Base-by-base conservation (phyloP, 805 yeast species). In the Ogataea populi-albae region DNA sequence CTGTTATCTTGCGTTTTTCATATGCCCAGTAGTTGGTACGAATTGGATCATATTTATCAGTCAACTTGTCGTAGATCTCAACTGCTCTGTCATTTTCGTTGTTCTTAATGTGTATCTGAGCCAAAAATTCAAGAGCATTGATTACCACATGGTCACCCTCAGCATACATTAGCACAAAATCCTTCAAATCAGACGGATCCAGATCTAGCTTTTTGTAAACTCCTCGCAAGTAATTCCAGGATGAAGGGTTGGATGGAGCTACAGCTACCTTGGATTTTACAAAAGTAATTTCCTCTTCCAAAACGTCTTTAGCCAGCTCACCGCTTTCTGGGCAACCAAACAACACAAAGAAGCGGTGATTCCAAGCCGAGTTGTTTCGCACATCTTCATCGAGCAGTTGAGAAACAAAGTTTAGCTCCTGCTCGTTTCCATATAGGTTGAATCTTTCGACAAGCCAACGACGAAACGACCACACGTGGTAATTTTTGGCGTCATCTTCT, bases 401-500 rank as follows among this genome's bases (percentile, higher is more conserved):
- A 4, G 71, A 66, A 0, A 76, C 70, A 52, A 75, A 82, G 5
- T 51, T 53, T 11, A 79, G 43, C 53, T 87, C 95, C 23, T 60
- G 55, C 0, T 54, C 50, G 17, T 50, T 51, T 26, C 65, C 61
- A 47, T 62, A 79, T 26, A 77, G 64, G 2, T 66, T 55, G 45
- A 81, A 81, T 46, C 66, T 66, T 23, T 69, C 66, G 7, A 83
- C 81, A 16, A 86, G 62, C 97, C 97, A 89, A 49, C 84, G 83
- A 34, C 91, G 65, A 50, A 88, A 86, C 1, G 96, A 76, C 98
- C 98, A 93, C 5, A 89, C 96, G 52, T 93, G 98, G 59, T 93
- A 94, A 64, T 93, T 93, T 55, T 93, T 93, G 4, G 81, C 57
- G 54, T 93, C 98, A 32, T 78, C 82, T 9, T 73, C 75, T 4